Evolutionary conservation across 202 grass and related monocot species (phyloP).

Genomic region (Hordeum pubiflorum): DNA sequence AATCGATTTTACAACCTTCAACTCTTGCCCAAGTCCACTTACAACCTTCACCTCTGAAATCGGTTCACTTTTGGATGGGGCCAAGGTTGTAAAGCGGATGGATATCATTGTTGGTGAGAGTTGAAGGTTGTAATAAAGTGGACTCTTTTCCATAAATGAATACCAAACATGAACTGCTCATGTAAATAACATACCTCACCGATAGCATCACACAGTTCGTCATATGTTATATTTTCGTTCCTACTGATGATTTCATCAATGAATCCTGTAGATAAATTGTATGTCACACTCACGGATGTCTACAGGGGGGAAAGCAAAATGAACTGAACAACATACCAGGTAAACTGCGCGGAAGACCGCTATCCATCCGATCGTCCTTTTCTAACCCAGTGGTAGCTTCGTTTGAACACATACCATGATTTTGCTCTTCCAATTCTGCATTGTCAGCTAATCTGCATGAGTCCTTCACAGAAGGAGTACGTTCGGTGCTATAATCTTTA

Average conservation of each 20-base stretch:
- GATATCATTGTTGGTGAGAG: not conserved
- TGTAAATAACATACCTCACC: conserved; percentile 46
- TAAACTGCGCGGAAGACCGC: conserved; percentile 36
- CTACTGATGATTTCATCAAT: conserved; percentile 69
- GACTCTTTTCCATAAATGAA: not conserved
- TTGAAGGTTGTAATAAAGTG: not conserved
- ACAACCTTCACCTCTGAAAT: not conserved
- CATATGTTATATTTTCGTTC: conserved; percentile 61
- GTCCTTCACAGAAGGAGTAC: conserved; percentile 41
- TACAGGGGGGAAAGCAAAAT: not conserved
- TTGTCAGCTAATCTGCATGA: conserved; percentile 47
- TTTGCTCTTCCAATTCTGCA: conserved; percentile 39
- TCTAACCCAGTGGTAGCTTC: conserved; percentile 38
- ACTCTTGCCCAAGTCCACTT: too few species aligned
- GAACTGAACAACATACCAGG: conserved; percentile 51
- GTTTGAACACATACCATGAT: conserved; percentile 41
- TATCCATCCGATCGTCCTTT: conserved; percentile 42
- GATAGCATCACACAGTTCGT: conserved; percentile 62
- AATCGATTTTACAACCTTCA: not conserved
- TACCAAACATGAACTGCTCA: not conserved
- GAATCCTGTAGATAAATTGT: conserved; percentile 56
- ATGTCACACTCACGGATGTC: conserved; percentile 8
- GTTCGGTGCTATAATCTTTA: conserved; percentile 37
- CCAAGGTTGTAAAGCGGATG: not conserved
- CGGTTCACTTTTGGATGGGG: not conserved